Percentiles rank a stretch among this genome's conserved stretches.
phyloP scores from a whole-genome alignment of 129 eudicot genomes.

The Rutidosis leptorrhynchoides region DNA sequence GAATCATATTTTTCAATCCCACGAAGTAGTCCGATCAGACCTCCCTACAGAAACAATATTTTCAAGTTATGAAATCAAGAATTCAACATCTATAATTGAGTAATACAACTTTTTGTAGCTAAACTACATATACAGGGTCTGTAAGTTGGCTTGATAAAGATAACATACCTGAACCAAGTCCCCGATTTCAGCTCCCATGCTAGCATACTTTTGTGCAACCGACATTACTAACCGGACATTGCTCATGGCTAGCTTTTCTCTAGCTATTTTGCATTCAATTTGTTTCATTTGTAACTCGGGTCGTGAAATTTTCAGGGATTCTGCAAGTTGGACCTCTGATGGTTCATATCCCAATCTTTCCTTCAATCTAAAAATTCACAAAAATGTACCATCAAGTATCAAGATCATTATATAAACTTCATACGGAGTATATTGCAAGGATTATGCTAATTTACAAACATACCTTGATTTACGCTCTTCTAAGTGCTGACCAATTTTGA shows the following conservation, averaged over 20 bases:
- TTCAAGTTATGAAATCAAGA: not conserved
- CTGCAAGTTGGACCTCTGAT: conserved; percentile 84
- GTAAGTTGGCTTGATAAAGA: conserved; percentile 6
- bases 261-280: conserved; percentile 81
- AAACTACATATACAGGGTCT: conserved; percentile 1
- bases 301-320: conserved; percentile 61
- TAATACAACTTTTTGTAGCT: not conserved
- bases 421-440: not conserved
- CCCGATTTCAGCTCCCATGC: conserved; percentile 93
- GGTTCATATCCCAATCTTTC: conserved; percentile 80
- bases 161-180: conserved; percentile 82
- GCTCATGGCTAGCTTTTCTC: conserved; percentile 94
- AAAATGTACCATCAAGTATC: not conserved
- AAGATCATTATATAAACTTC: not conserved
- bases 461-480: conserved; percentile 77
- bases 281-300: conserved; percentile 56
- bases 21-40: conserved; percentile 82
- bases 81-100: not conserved
- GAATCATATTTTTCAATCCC: conserved; percentile 98
- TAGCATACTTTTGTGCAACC: conserved; percentile 83
- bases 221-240: conserved; percentile 96
- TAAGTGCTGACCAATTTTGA: conserved; percentile 58
- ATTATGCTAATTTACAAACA: not conserved
- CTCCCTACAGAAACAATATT: conserved; percentile 55
- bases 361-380: conserved; percentile 53